These are phyloP conservation scores for Gossypium schwendimanii DNA, from an alignment of 441 rosid genomes.

Conservation along the genomic window DNA sequence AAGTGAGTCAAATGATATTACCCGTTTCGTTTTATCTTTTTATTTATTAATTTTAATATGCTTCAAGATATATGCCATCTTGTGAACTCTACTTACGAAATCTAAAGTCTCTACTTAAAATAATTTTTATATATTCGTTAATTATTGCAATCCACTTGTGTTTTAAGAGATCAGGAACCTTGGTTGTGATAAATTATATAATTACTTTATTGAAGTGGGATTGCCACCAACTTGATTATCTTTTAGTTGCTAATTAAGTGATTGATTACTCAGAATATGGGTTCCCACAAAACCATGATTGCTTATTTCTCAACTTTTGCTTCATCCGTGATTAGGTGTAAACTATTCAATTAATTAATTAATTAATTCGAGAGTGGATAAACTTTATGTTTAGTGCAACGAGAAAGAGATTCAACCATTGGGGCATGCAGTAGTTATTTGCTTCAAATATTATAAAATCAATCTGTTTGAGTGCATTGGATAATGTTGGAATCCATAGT, in stretches of 20 bases:
- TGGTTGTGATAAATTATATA: neutral
- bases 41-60: too few species aligned
- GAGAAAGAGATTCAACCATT: neutral
- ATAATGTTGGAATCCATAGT: constrained; percentile 29
- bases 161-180: neutral
- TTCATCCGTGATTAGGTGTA: neutral
- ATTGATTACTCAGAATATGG: constrained; percentile 9
- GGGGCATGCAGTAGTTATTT: neutral
- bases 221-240: constrained; percentile 17
- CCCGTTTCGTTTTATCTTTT: too few species aligned
- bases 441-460: neutral
- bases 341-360: neutral
- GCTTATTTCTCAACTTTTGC: neutral
- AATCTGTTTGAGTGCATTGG: constrained; percentile 3
- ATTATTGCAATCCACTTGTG: neutral
- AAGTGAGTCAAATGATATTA: too few species aligned
- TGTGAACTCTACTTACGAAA: too few species aligned
- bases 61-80: too few species aligned
- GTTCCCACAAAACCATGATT: constrained; percentile 18
- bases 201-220: constrained; percentile 23
- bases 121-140: too few species aligned
- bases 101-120: too few species aligned
- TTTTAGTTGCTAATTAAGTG: constrained; percentile 6
- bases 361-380: constrained; percentile 22
- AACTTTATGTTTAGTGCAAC: constrained; percentile 9